A percentile compares a stretch with the other conserved stretches of the same genome.
Evolutionary conservation across 169 alveolate species (phyloP).

Genomic region (Eimeria acervulina): DNA sequence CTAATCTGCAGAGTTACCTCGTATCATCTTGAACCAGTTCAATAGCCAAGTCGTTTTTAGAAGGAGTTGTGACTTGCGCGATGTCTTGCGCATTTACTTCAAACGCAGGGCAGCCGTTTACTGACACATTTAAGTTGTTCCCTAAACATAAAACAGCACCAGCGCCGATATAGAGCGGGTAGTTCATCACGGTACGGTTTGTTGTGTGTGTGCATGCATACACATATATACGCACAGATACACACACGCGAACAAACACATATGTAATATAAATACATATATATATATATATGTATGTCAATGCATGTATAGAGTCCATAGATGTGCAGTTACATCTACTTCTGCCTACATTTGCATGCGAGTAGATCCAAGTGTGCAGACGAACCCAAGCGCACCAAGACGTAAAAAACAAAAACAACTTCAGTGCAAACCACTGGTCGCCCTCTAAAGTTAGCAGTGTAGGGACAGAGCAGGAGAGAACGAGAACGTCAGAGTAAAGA

Average conservation of each 20-base stretch:
- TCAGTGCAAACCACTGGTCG: too few relatives aligned
- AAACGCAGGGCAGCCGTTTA: constrained; percentile 90
- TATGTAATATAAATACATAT: too few relatives aligned
- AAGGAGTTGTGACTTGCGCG: constrained; percentile 91
- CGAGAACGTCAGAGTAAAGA: too few relatives aligned
- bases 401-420: too few relatives aligned
- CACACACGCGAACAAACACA: too few relatives aligned
- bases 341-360: too few relatives aligned
- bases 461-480: too few relatives aligned
- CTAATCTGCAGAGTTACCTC: constrained; percentile 40
- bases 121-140: constrained; percentile 85
- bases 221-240: background rate
- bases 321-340: too few relatives aligned
- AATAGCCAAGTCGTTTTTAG: constrained; percentile 93
- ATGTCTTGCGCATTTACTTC: constrained; percentile 91
- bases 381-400: too few relatives aligned
- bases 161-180: background rate
- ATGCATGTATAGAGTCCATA: too few relatives aligned
- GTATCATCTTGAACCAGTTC: constrained; percentile 88
- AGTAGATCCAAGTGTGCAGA: too few relatives aligned
- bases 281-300: background rate
- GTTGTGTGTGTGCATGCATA: background rate
- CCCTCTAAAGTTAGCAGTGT: too few relatives aligned
- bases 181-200: background rate
- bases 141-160: constrained; percentile 34